Evolutionary conservation across 2,329 filamentous ascomycete species (phyloP).

Genomic region (Alternaria solani): DNA sequence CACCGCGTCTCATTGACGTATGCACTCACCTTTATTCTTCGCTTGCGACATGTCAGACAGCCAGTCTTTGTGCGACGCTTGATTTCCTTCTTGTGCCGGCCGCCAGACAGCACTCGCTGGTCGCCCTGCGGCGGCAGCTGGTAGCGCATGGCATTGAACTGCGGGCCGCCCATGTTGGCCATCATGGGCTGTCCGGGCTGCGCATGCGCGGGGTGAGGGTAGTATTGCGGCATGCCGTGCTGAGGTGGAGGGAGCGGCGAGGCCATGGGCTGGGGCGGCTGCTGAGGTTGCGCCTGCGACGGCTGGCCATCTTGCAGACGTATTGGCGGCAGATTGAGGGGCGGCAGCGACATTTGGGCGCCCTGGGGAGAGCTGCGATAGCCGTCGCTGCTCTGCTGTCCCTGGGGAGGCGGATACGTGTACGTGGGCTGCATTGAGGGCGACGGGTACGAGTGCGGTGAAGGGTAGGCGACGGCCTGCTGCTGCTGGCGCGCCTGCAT

Average conservation of each 20-base stretch:
- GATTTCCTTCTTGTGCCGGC: constrained; percentile 75
- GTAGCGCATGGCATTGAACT: constrained; percentile 61
- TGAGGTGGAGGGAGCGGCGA: constrained; percentile 64
- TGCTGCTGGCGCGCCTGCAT: constrained; percentile 42
- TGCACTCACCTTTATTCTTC: constrained; percentile 73
- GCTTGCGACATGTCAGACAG: constrained; percentile 66
- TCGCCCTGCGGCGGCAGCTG: constrained; percentile 61
- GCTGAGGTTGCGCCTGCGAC: constrained; percentile 39
- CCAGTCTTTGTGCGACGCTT: constrained; percentile 78
- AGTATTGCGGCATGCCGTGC: constrained; percentile 62
- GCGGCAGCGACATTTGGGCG: constrained; percentile 55
- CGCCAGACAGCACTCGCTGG: constrained; percentile 66
- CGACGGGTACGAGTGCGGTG: constrained; percentile 60
- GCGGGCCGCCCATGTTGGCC: constrained; percentile 58
- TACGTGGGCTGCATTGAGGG: constrained; percentile 60
- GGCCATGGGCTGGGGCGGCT: constrained; percentile 56
- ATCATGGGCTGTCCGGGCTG: constrained; percentile 60
- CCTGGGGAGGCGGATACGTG: constrained; percentile 56
- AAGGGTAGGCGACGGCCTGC: constrained; percentile 52
- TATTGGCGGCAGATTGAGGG: constrained; percentile 61
- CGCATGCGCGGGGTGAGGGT: constrained; percentile 53
- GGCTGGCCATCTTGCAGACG: constrained; percentile 58
- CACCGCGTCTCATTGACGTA: constrained; percentile 36
- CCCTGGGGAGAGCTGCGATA: constrained; percentile 58
- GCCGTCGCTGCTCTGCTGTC: constrained; percentile 50